Percentiles rank a stretch among this genome's conserved stretches.
phyloP scores from a whole-genome alignment of 2,329 filamentous ascomycete species.

The Alternaria sp. region DNA sequence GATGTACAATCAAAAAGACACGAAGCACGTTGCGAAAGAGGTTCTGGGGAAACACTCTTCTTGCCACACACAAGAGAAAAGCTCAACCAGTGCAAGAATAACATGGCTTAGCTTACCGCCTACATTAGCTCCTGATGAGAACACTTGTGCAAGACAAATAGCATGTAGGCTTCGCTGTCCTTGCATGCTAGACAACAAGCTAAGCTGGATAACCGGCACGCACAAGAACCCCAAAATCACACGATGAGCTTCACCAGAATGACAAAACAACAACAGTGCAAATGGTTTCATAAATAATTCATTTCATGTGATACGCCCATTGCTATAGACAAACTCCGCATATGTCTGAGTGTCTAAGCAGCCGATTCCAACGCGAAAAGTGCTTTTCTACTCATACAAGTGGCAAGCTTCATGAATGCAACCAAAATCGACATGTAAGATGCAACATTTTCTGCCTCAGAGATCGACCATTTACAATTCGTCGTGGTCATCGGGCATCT shows the following conservation, averaged over 20 bases:
- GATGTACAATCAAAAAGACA: neutral
- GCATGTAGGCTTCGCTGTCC: neutral
- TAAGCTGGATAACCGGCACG: neutral
- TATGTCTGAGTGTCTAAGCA: conserved; percentile 29
- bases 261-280: neutral
- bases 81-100: neutral
- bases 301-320: conserved; percentile 24
- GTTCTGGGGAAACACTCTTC: neutral
- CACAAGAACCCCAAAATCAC: neutral
- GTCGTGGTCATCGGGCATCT: conserved; percentile 60
- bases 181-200: neutral
- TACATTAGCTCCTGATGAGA: too few species aligned
- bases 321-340: conserved; percentile 29
- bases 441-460: conserved; percentile 26
- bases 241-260: neutral
- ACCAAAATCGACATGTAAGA: conserved; percentile 23
- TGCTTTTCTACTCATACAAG: conserved; percentile 43
- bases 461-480: conserved; percentile 54
- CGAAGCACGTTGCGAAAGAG: neutral
- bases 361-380: conserved; percentile 18
- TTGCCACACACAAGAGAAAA: too few species aligned
- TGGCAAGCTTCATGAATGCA: conserved; percentile 29
- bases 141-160: neutral
- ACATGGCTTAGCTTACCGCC: too few species aligned
- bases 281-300: conserved; percentile 26